Base-by-base conservation (phyloP, 2,329 filamentous ascomycete genomes). In the Paraconiothyrium brasiliense region DNA sequence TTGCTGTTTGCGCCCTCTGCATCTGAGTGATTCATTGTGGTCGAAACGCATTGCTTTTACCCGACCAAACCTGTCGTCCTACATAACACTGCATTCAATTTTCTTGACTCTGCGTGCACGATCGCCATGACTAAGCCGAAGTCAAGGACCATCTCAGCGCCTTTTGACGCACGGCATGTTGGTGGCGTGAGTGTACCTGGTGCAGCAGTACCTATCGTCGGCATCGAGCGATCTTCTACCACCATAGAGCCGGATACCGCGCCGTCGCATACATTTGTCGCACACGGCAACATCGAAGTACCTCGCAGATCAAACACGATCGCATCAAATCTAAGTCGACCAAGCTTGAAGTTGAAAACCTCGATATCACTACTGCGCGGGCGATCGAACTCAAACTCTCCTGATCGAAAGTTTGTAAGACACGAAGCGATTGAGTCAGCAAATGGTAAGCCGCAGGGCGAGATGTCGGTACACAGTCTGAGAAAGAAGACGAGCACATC, bases 151-250 rank as follows among this genome's bases (percentile, higher is more conserved):
- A 78, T 78, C 44, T 77, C 75, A 22, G 62, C 62, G 9, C 76
- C 75, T 7, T 76, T 76, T 60, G 69, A 77, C 61, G 73, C 71
- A 32, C 71, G 68, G 22, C 73, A 78, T 63, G 70, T 77, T 9
- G 66, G 69, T 54, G 76, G 75, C 34, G 70, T 76, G 34, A 71
- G 66, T 55, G 62, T 78, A 7, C 66, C 67, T 47, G 70, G 70
- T 13, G 63, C 57, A 16, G 66, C 62, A 9, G 62, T 63, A 14
- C 66, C 67, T 27, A 63, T 63, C n/a, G 58, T 66, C 22, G 58
- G 47, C 41, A 67, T 64, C 58, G 60, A 60, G 70, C 71, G 62
- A 68, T 54, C 64, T 43, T 64, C 60, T 5, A 60, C 64, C 3
- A 58, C 48, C 1, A 44, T 73, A 9, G 64, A 72, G 52, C 70